Evolutionary conservation across 371 early-diverging fungal genomes (phyloP).

Genomic region (Mortierella sp.): DNA sequence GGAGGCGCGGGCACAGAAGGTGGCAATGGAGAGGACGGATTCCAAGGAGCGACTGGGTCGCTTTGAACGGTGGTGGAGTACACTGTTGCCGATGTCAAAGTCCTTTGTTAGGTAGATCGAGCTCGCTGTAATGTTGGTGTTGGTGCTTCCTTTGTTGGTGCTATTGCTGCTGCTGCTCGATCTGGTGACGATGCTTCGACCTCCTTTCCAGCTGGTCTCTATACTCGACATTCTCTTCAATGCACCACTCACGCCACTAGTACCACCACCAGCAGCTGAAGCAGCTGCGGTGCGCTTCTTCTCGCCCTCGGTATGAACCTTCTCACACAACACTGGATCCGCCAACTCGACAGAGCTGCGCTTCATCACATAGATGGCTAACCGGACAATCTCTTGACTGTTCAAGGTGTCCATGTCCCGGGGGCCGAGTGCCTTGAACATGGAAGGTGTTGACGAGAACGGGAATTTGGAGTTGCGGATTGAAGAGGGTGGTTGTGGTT

Average conservation of each 20-base stretch:
- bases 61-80: slow-evolving; percentile 23
- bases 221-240: not conserved
- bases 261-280: not conserved
- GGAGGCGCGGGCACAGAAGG: slow-evolving; percentile 37
- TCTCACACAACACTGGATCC: slow-evolving; percentile 38
- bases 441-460: slow-evolving; percentile 7
- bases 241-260: not conserved
- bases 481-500: not conserved
- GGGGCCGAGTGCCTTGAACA: not conserved
- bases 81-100: slow-evolving; percentile 32
- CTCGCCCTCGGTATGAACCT: slow-evolving; percentile 40
- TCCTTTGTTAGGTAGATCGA: slow-evolving; percentile 24
- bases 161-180: not conserved
- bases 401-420: slow-evolving; percentile 23
- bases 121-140: slow-evolving; percentile 1
- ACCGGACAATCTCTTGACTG: slow-evolving; percentile 40
- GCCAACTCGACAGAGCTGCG: slow-evolving; percentile 27
- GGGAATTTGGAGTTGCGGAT: slow-evolving; percentile 12
- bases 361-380: slow-evolving; percentile 39
- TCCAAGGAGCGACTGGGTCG: slow-evolving; percentile 9
- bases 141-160: not conserved
- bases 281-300: not conserved
- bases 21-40: slow-evolving; percentile 24
- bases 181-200: not conserved
- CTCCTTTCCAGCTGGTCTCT: not conserved